These are phyloP conservation scores for Picea mariana DNA, from an alignment of 83 land plant species.

Conservation along the genomic window DNA sequence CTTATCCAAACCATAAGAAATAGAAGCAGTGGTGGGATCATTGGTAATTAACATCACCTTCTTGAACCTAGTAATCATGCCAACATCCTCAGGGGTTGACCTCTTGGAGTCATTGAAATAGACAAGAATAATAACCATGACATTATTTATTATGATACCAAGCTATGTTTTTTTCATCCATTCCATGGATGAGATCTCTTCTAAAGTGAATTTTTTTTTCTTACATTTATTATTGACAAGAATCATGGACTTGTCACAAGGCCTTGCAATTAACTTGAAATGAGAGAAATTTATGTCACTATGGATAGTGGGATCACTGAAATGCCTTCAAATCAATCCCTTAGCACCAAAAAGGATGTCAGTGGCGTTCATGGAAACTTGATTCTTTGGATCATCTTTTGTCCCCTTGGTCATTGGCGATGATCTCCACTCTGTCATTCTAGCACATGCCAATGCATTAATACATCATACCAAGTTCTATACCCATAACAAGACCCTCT, in stretches of 20 bases:
- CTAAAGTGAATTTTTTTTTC: conserved; percentile 30
- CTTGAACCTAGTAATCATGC: conserved; percentile 3
- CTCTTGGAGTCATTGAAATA: conserved; percentile 11
- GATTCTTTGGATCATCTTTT: conserved; percentile 63
- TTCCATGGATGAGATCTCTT: conserved; percentile 45
- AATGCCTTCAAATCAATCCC: conserved; percentile 37
- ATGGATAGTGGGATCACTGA: conserved; percentile 29
- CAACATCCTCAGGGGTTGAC: conserved; percentile 18
- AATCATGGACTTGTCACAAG: conserved; percentile 40
- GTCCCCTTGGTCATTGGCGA: conserved; percentile 35
- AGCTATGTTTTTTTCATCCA: conserved; percentile 15
- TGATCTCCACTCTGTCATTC: conserved; percentile 48
- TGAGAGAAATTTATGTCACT: conserved; percentile 42
- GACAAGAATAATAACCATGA: conserved; percentile 10
- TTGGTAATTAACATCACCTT: conserved; percentile 9
- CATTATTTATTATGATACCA: conserved; percentile 2
- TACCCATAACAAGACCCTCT: conserved; percentile 58
- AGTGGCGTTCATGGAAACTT: conserved; percentile 64
- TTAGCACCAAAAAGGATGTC: conserved; percentile 61
- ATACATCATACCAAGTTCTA: conserved; percentile 57
- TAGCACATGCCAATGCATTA: conserved; percentile 63
- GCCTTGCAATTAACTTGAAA: conserved; percentile 26
- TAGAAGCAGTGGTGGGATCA: not conserved
- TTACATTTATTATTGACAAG: conserved; percentile 27
- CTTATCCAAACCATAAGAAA: conserved; percentile 18